These are phyloP conservation scores for Dothidotthia symphoricarpi DNA, from an alignment of 2,329 filamentous ascomycete genomes.

Conservation along the genomic window DNA sequence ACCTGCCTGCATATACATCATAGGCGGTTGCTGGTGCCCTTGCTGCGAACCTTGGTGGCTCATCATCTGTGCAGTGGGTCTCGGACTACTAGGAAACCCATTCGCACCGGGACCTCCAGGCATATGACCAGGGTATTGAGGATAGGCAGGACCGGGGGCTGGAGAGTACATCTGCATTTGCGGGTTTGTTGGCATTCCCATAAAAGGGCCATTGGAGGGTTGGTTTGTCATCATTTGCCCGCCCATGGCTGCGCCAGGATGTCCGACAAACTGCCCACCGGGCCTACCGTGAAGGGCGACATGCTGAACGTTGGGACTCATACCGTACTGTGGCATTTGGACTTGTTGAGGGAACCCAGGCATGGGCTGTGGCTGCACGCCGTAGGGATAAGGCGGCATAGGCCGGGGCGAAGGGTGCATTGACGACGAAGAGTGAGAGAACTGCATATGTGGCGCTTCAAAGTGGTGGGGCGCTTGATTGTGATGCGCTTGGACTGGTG, in stretches of 20 bases:
- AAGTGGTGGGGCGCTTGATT: constrained; percentile 66
- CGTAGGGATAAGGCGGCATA: constrained; percentile 68
- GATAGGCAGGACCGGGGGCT: constrained; percentile 64
- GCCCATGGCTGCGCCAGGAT: constrained; percentile 69
- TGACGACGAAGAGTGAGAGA: constrained; percentile 79
- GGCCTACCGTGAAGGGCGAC: constrained; percentile 71
- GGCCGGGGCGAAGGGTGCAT: constrained; percentile 78
- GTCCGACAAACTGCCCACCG: constrained; percentile 70
- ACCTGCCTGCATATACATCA: constrained; percentile 73
- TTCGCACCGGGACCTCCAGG: constrained; percentile 61
- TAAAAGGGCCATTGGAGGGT: constrained; percentile 65
- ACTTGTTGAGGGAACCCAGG: constrained; percentile 48
- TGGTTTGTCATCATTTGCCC: constrained; percentile 78
- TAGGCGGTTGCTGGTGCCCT: constrained; percentile 60
- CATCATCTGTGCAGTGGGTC: constrained; percentile 84
- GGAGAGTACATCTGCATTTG: constrained; percentile 82
- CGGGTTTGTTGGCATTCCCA: constrained; percentile 65
- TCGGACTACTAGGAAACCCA: constrained; percentile 84
- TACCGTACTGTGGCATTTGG: constrained; percentile 69
- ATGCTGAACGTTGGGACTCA: constrained; percentile 67
- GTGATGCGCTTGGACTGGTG: constrained; percentile 72
- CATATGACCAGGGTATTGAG: constrained; percentile 54
- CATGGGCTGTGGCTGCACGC: constrained; percentile 58
- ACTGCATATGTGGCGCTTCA: constrained; percentile 83
- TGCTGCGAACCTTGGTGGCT: constrained; percentile 91